Percentiles rank a stretch among this genome's conserved stretches.
Conservation (phyloP, 768 basidiomycete genomes). For the Boletus sp. region DNA sequence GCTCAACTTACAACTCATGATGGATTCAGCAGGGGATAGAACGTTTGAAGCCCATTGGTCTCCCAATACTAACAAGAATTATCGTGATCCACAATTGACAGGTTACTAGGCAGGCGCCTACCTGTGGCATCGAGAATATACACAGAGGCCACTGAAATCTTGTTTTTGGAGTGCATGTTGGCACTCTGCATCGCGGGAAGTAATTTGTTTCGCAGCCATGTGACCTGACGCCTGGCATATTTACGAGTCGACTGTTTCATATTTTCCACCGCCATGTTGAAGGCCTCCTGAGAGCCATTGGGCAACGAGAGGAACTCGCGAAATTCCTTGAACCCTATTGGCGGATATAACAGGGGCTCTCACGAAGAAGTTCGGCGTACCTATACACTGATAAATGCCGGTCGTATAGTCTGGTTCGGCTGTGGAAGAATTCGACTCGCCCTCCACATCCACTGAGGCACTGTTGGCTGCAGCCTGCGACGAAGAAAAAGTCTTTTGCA, state of each 20-base stretch:
- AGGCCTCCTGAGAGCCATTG: slow-evolving; percentile 40
- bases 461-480: background rate
- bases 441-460: background rate
- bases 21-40: slow-evolving; percentile 44
- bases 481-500: slow-evolving; percentile 36
- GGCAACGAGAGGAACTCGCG: slow-evolving; percentile 55
- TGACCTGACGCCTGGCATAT: slow-evolving; percentile 88
- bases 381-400: slow-evolving; percentile 95
- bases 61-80: slow-evolving; percentile 42
- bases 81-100: background rate
- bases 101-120: slow-evolving; percentile 26
- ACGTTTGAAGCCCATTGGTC: slow-evolving; percentile 62
- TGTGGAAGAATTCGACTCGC: background rate
- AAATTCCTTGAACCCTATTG: slow-evolving; percentile 90
- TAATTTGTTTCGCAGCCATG: slow-evolving; percentile 91
- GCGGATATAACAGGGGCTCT: slow-evolving; percentile 6
- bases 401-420: slow-evolving; percentile 55
- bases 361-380: slow-evolving; percentile 37
- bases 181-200: slow-evolving; percentile 64
- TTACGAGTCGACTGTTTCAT: slow-evolving; percentile 89
- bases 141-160: slow-evolving; percentile 34
- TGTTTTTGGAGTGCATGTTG: slow-evolving; percentile 35
- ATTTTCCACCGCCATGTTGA: slow-evolving; percentile 58
- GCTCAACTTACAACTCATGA: slow-evolving; percentile 45
- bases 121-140: slow-evolving; percentile 73